Conservation (phyloP, 257 asterid species). For the Solanum corneliomulleri region DNA sequence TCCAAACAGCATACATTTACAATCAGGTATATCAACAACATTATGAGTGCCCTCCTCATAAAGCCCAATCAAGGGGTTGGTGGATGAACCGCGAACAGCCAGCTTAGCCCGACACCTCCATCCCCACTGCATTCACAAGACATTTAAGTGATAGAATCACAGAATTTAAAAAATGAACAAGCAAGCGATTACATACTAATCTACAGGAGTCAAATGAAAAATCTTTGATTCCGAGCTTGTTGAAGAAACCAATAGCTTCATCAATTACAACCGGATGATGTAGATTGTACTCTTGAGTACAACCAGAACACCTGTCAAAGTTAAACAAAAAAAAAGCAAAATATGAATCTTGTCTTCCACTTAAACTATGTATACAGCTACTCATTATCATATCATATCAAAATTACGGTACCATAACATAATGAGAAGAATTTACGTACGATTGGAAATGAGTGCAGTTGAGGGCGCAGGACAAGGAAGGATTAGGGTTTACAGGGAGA, state of each 20-base stretch:
- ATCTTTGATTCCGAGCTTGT: slow-evolving; percentile 39
- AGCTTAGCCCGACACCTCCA: slow-evolving; percentile 99
- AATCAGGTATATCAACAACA: slow-evolving; percentile 79
- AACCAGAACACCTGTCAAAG: slow-evolving; percentile 80
- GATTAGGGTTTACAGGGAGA: slow-evolving; percentile 3
- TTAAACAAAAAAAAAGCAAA: background rate
- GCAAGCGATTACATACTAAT: slow-evolving; percentile 35
- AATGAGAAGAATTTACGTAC: slow-evolving; percentile 14
- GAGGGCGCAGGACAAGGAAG: slow-evolving; percentile 54
- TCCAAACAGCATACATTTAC: slow-evolving; percentile 38
- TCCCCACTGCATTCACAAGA: slow-evolving; percentile 53
- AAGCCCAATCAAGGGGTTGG: slow-evolving; percentile 73
- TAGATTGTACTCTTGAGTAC: slow-evolving; percentile 73
- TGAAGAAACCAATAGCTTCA: slow-evolving; percentile 55
- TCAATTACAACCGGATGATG: slow-evolving; percentile 60
- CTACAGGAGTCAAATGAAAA: slow-evolving; percentile 77
- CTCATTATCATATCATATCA: background rate
- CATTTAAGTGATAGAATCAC: background rate
- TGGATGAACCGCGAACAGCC: slow-evolving; percentile 67
- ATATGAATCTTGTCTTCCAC: background rate
- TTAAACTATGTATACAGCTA: background rate
- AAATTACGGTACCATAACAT: background rate
- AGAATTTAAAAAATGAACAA: background rate
- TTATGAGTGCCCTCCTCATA: slow-evolving; percentile 84
- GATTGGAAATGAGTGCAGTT: slow-evolving; percentile 62